A percentile compares a stretch with the other conserved stretches of the same genome.
Evolutionary conservation across 108 stramenopile genomes (phyloP).

Genomic region (Cyclotella kingstonii): DNA sequence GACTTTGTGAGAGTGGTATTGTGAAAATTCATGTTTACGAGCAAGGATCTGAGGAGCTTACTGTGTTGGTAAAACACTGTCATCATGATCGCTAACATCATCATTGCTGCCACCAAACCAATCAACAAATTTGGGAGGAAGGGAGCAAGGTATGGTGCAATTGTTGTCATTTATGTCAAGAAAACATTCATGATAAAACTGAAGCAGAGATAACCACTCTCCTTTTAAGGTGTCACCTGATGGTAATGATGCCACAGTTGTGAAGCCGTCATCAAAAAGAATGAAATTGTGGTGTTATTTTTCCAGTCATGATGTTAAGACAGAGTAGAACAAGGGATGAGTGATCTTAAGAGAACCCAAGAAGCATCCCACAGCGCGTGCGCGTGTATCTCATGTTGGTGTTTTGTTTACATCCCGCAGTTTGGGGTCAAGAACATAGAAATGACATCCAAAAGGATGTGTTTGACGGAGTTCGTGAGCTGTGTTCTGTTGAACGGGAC

Average conservation of each 20-base stretch:
- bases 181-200: not conserved
- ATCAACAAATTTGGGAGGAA: not conserved
- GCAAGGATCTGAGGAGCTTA: conserved; percentile 4
- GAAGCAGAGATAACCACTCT: not conserved
- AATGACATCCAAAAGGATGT: conserved; percentile 42
- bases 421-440: conserved; percentile 41
- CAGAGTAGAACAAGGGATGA: conserved; percentile 37
- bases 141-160: not conserved
- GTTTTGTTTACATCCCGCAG: conserved; percentile 44
- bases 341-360: conserved; percentile 38
- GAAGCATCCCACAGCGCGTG: no score
- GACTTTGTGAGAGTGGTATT: no score
- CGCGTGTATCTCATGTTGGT: conserved; percentile 44
- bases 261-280: conserved; percentile 49
- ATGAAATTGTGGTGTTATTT: conserved; percentile 56
- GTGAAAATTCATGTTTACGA: no score
- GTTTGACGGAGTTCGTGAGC: conserved; percentile 11
- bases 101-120: no score
- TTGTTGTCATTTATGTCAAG: not conserved
- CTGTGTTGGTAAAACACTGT: not conserved
- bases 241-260: conserved; percentile 17
- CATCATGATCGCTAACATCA: no score
- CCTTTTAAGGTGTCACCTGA: not conserved
- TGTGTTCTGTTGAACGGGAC: not conserved
- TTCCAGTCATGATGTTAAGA: conserved; percentile 35